Conservation (phyloP, 495 filamentous ascomycete genomes). For the Aspergillus biplanus region DNA sequence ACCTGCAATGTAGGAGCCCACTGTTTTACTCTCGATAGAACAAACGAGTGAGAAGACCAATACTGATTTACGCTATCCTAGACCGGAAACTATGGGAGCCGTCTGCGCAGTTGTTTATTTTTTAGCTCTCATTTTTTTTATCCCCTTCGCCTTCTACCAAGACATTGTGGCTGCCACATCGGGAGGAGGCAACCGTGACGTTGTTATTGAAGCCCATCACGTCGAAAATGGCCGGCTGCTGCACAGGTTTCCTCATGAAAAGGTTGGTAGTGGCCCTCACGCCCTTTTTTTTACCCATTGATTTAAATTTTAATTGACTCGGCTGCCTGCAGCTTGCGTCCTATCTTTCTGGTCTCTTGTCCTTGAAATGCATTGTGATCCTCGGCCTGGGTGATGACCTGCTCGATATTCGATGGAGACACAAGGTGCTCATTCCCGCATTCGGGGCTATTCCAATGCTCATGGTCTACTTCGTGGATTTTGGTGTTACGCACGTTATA, state of each 20-base stretch:
- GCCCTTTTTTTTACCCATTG: background rate
- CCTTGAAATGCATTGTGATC: conserved; percentile 83
- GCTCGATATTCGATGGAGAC: conserved; percentile 97
- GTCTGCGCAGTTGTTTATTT: conserved; percentile 93
- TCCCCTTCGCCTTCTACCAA: conserved; percentile 97
- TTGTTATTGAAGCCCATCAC: conserved; percentile 66
- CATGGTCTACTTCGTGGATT: conserved; percentile 97
- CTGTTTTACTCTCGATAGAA: background rate
- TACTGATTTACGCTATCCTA: conserved; percentile 37
- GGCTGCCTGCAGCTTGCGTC: conserved; percentile 71
- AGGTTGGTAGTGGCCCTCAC: conserved; percentile 54
- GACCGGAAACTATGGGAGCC: conserved; percentile 96
- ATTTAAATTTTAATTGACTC: conserved; percentile 7
- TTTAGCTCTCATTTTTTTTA: conserved; percentile 82
- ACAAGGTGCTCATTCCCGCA: conserved; percentile 96
- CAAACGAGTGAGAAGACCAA: conserved; percentile 9
- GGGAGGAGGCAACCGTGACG: conserved; percentile 88
- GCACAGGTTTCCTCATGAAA: conserved; percentile 92
- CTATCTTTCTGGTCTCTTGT: conserved; percentile 91
- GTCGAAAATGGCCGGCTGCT: conserved; percentile 78
- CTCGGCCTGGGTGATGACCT: conserved; percentile 95
- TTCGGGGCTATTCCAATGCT: conserved; percentile 93
- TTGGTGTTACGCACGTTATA: conserved; percentile 93
- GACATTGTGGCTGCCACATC: conserved; percentile 96
- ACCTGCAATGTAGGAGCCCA: conserved; percentile 68